A percentile compares a stretch with the other conserved stretches of the same genome.
Conservation (phyloP, 2,329 filamentous ascomycete genomes). For the Graphilbum fragrans region DNA sequence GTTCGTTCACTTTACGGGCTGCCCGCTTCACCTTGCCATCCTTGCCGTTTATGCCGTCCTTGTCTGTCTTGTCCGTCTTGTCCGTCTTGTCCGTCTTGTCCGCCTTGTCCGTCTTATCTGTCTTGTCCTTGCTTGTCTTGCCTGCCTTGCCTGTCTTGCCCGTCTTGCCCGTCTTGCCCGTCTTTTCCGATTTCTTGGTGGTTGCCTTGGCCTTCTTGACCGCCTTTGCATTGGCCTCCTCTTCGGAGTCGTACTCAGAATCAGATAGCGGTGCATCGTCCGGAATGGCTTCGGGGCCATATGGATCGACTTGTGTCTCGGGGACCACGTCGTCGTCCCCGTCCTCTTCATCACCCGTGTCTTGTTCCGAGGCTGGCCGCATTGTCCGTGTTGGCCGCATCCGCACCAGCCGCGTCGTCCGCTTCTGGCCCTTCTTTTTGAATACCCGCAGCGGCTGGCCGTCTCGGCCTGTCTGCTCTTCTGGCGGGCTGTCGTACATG, state of each 20-base stretch:
- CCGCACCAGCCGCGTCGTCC: conserved; percentile 58
- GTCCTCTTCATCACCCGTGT: conserved; percentile 21
- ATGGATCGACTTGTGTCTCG: conserved; percentile 23
- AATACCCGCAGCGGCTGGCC: conserved; percentile 50
- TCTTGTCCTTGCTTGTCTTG: conserved; percentile 15
- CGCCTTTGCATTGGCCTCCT: conserved; percentile 14
- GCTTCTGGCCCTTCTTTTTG: conserved; percentile 78
- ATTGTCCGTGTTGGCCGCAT: conserved; percentile 43
- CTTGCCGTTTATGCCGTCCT: conserved; percentile 8
- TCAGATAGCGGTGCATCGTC: conserved; percentile 22
- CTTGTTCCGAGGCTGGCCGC: conserved; percentile 27
- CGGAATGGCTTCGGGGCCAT: conserved; percentile 8
- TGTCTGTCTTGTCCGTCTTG: conserved; percentile 14
- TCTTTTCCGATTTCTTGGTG: conserved; percentile 7
- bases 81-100: conserved; percentile 9
- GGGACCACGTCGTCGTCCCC: conserved; percentile 26
- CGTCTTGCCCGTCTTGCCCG: conserved; percentile 13
- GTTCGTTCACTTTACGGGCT: conserved; percentile 48
- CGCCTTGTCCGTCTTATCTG: conserved; percentile 7
- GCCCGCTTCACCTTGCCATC: conserved; percentile 37
- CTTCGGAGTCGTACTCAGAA: conserved; percentile 21
- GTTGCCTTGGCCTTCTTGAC: conserved; percentile 16
- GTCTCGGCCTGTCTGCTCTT: conserved; percentile 33
- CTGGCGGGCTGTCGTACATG: conserved; percentile 40
- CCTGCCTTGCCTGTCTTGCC: conserved; percentile 8